Evolutionary conservation across 176 grass and related monocot genomes (phyloP), one percentile per base, ranked within the genome.

Genomic region (Musa itinerans): DNA sequence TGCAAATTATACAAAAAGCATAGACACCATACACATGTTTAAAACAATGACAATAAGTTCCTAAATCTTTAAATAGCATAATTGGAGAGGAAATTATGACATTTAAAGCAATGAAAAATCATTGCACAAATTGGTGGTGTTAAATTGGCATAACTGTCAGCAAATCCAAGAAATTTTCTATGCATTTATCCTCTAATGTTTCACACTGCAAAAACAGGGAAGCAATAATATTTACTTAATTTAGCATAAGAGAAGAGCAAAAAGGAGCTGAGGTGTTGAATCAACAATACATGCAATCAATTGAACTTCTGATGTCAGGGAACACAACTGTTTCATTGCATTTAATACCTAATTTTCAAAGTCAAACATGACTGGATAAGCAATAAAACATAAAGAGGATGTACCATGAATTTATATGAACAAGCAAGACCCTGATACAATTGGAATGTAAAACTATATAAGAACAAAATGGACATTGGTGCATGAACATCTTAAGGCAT

Each of bases 1-100:
- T 99, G 82, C 63, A 78, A 74, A n/a, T 78, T 51, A 81, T 5
- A 68, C 25, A 76, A 62, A 68, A 90, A 64, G 12, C 11, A 62
- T 72, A 62, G 10, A 26, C 51, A 49, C 8, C 25, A 48, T 20
- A 11, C 17, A 50, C 2, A 20, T 26, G 22, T 22, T 58, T 79
- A 58, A 69, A 2, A 57, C 15, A 27, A 19, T n/a, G 34, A 2
- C 73, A 75, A 43, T 11, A 51, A 52, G 9, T 70, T 20, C 8
- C 34, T 51, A 51, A 50, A 70, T 51, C 19, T 26, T 19, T 21
- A 61, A 61, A 61, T 34, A 68, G 65, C 4, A 3, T 70, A 50
- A 23, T 50, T 69, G 49, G n/a, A 9, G 23, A 11, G 63, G 23
- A 23, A 26, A 65, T 22, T 43, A 43, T 43, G 34, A 43, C 34